Evolutionary conservation across 2,329 filamentous ascomycete species (phyloP).

Genomic region (Fusarium poae): DNA sequence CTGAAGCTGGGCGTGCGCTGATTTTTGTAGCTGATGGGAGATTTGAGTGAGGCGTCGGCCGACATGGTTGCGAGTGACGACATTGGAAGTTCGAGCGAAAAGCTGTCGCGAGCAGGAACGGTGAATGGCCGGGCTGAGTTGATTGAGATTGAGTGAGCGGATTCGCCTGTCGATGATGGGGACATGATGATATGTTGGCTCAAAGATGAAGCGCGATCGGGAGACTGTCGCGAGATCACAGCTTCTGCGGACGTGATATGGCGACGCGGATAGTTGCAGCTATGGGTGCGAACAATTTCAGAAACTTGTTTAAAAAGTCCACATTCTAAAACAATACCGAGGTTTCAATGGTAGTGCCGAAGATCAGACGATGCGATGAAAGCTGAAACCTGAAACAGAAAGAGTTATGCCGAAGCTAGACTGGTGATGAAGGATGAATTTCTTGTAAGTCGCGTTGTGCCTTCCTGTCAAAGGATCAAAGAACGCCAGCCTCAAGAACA

Average conservation of each 20-base stretch:
- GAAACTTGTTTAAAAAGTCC: slow-evolving; percentile 34
- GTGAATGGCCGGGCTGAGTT: slow-evolving; percentile 59
- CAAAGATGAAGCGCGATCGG: slow-evolving; percentile 42
- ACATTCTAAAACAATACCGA: slow-evolving; percentile 39
- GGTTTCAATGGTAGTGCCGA: slow-evolving; percentile 25
- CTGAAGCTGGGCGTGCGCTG: slow-evolving; percentile 62
- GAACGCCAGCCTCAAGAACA: slow-evolving; percentile 23
- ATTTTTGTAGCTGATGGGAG: slow-evolving; percentile 63
- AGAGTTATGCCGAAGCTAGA: slow-evolving; percentile 12
- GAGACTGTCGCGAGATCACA: slow-evolving; percentile 14
- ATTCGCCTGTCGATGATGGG: slow-evolving; percentile 67
- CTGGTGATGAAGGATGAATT: neutral
- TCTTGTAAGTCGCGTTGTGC: neutral
- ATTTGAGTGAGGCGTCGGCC: slow-evolving; percentile 64
- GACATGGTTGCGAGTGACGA: slow-evolving; percentile 58
- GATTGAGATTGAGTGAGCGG: slow-evolving; percentile 59
- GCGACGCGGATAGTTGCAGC: slow-evolving; percentile 4
- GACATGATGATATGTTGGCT: slow-evolving; percentile 58
- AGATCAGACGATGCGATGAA: slow-evolving; percentile 35
- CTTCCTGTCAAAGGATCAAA: slow-evolving; percentile 3
- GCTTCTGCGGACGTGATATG: slow-evolving; percentile 5
- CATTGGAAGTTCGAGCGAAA: slow-evolving; percentile 63
- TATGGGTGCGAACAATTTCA: slow-evolving; percentile 20
- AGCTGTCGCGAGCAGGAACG: slow-evolving; percentile 61
- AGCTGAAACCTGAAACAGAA: slow-evolving; percentile 16